A percentile compares a stretch with the other conserved stretches of the same genome.
Evolutionary conservation across 495 filamentous ascomycete genomes (phyloP).

Genomic region (Neurospora hispaniola): DNA sequence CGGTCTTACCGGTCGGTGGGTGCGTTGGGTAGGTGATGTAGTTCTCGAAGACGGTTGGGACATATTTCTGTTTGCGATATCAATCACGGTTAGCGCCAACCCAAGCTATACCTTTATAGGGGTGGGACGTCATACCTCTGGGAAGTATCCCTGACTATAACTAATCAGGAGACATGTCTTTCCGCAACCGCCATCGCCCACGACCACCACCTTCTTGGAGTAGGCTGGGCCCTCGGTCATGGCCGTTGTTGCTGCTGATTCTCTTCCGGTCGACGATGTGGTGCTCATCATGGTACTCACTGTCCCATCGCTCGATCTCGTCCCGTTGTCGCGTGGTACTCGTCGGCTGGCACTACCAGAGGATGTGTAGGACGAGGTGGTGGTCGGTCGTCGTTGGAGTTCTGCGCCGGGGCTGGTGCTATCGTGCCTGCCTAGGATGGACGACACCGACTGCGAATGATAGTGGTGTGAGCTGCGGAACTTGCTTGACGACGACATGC

Average conservation of each 20-base stretch:
- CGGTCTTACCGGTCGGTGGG: constrained; percentile 74
- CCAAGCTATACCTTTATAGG: not conserved
- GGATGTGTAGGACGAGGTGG: constrained; percentile 7
- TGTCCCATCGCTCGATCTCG: constrained; percentile 56
- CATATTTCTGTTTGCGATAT: constrained; percentile 70
- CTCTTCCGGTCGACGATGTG: constrained; percentile 50
- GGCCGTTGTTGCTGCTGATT: constrained; percentile 63
- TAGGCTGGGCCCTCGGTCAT: constrained; percentile 84
- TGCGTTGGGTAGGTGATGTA: constrained; percentile 96
- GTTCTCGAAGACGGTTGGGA: constrained; percentile 98
- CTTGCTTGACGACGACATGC: constrained; percentile 34
- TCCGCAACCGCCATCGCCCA: constrained; percentile 94
- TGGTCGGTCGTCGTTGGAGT: not conserved
- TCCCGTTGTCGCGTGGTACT: constrained; percentile 28
- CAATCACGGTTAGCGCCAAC: not conserved
- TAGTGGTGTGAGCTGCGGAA: constrained; percentile 35
- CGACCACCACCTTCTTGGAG: constrained; percentile 98
- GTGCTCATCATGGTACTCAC: constrained; percentile 63
- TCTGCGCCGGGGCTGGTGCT: constrained; percentile 11
- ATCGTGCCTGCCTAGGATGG: constrained; percentile 27
- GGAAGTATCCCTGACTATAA: constrained; percentile 96
- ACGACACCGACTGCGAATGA: constrained; percentile 11
- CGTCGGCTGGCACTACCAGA: constrained; percentile 21
- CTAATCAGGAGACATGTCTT: constrained; percentile 98
- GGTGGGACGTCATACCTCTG: constrained; percentile 57